Evolutionary conservation across 306 rosid genomes (phyloP).

Genomic region (Carpinus viminea): DNA sequence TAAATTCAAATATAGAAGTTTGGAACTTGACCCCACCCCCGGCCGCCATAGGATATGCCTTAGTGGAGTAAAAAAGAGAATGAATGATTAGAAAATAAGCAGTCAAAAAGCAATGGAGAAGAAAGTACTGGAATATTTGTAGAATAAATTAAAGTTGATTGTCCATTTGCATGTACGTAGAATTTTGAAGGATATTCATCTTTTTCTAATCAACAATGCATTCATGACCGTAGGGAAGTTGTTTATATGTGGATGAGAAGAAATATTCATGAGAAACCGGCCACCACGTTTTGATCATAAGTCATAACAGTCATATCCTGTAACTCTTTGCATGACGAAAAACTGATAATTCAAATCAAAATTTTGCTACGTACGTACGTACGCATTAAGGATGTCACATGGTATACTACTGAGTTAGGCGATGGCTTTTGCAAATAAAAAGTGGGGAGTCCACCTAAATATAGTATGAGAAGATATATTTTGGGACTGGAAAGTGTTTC

Average conservation of each 20-base stretch:
- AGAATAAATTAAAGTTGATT: conserved; percentile 47
- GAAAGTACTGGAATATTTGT: conserved; percentile 36
- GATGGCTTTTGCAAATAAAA: background rate
- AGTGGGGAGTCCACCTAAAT: background rate
- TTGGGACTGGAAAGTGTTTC: background rate
- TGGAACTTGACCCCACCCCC: background rate
- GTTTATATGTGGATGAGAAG: background rate
- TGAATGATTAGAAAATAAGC: conserved; percentile 26
- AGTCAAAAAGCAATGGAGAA: conserved; percentile 34
- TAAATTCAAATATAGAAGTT: too few species aligned
- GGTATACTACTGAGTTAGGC: background rate
- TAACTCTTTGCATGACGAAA: too few species aligned
- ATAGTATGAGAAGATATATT: background rate
- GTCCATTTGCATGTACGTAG: conserved; percentile 39
- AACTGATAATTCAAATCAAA: too few species aligned
- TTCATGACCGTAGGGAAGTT: background rate
- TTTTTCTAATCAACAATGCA: background rate
- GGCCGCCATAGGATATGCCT: background rate
- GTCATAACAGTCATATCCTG: too few species aligned
- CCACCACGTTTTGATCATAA: too few species aligned
- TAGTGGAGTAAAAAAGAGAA: conserved; percentile 1
- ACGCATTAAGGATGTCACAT: background rate
- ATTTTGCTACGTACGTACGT: too few species aligned
- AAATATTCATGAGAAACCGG: background rate
- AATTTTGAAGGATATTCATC: conserved; percentile 41